A percentile compares a stretch with the other conserved stretches of the same genome.
phyloP scores from a whole-genome alignment of 495 filamentous ascomycete species.

The Zalerion maritima region DNA sequence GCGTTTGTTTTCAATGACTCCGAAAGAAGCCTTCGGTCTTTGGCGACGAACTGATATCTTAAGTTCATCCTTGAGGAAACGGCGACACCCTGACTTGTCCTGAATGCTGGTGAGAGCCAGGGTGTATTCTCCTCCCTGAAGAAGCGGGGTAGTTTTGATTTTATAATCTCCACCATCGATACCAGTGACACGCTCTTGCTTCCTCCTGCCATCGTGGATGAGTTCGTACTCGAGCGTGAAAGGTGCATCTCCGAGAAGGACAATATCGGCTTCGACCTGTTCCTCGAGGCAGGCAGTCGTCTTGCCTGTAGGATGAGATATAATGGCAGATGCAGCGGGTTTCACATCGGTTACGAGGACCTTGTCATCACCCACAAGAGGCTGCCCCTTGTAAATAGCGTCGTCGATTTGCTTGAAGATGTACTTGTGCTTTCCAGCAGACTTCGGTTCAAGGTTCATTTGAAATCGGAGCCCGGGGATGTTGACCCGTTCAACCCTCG shows the following conservation, averaged over 20 bases:
- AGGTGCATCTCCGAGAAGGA: conserved; percentile 65
- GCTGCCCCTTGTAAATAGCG: conserved; percentile 53
- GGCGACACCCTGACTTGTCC: conserved; percentile 74
- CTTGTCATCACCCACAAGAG: conserved; percentile 35
- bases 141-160: conserved; percentile 59
- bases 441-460: conserved; percentile 64
- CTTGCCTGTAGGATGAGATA: conserved; percentile 37
- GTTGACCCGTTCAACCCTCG: conserved; percentile 26
- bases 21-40: conserved; percentile 72
- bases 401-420: conserved; percentile 69
- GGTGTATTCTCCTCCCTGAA: conserved; percentile 74
- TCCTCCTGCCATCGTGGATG: conserved; percentile 75
- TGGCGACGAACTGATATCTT: conserved; percentile 78
- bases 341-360: conserved; percentile 82
- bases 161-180: conserved; percentile 45
- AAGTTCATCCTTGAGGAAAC: conserved; percentile 61
- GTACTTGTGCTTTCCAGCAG: conserved; percentile 78
- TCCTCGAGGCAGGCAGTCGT: conserved; percentile 70
- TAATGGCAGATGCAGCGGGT: conserved; percentile 68
- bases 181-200: conserved; percentile 45
- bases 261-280: conserved; percentile 53
- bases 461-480: conserved; percentile 60
- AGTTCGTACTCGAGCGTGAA: conserved; percentile 90
- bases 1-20: conserved; percentile 61
- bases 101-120: conserved; percentile 69